phyloP scores from a whole-genome alignment of 306 rosid species.

The Cucurbita maxima region DNA sequence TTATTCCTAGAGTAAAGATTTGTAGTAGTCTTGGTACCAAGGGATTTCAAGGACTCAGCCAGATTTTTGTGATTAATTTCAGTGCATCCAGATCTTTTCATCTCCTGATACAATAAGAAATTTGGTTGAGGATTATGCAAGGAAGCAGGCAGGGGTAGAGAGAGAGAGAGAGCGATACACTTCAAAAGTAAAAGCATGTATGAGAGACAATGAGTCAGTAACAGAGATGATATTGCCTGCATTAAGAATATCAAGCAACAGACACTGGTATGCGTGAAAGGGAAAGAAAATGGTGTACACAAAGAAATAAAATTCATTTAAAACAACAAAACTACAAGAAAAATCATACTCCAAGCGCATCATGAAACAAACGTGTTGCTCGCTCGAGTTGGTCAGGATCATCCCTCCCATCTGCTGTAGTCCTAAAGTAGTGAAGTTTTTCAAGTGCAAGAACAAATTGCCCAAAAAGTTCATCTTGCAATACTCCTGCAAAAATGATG shows the following conservation, averaged over 20 bases:
- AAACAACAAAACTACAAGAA: conserved; percentile 7
- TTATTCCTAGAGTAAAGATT: conserved; percentile 9
- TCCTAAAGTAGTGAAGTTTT: conserved; percentile 40
- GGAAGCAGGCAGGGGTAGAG: conserved; percentile 6
- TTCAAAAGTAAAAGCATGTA: neutral
- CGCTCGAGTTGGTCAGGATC: conserved; percentile 61
- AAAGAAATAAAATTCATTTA: neutral
- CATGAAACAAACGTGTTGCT: conserved; percentile 47
- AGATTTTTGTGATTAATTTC: conserved; percentile 36
- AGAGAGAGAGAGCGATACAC: neutral
- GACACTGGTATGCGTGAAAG: neutral
- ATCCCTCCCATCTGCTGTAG: conserved; percentile 55
- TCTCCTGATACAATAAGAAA: conserved; percentile 37
- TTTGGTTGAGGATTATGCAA: conserved; percentile 4
- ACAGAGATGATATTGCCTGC: neutral
- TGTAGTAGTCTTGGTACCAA: conserved; percentile 36
- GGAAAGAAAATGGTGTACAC: neutral
- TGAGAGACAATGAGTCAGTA: neutral
- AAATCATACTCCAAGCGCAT: conserved; percentile 41
- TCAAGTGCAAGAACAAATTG: conserved; percentile 73
- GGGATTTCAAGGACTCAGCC: conserved; percentile 70
- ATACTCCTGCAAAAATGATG: conserved; percentile 30
- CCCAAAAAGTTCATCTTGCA: conserved; percentile 72
- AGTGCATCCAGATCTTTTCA: conserved; percentile 57
- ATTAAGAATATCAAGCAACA: neutral